These are phyloP conservation scores for Asterochloris erici DNA, from an alignment of 139 green algal genomes.

Conservation along the genomic window DNA sequence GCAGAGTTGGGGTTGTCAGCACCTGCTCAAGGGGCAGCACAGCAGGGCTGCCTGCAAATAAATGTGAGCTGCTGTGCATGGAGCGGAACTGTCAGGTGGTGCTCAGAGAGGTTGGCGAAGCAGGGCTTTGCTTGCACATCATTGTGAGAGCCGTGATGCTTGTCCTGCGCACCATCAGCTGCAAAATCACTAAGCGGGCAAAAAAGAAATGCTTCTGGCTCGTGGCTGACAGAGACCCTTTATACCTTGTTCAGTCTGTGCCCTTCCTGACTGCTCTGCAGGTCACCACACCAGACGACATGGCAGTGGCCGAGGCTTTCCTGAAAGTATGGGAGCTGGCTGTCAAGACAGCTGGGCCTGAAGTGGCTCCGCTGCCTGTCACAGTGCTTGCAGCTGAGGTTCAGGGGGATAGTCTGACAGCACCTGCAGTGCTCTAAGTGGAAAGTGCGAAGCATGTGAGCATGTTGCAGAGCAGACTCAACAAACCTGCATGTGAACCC, in stretches of 20 bases:
- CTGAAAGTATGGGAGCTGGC: constrained; percentile 36
- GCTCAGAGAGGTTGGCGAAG: neutral
- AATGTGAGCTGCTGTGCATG: too few species aligned
- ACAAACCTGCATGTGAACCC: too few species aligned
- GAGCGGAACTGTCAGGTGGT: too few species aligned
- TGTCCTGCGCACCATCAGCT: neutral
- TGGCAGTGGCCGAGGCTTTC: constrained; percentile 80
- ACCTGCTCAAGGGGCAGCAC: too few species aligned
- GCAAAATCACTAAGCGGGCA: neutral
- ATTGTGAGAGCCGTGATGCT: neutral
- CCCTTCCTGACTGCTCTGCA: constrained; percentile 6
- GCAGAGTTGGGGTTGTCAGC: too few species aligned
- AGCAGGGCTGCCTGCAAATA: too few species aligned
- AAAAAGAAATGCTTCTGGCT: neutral
- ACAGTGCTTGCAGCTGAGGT: neutral
- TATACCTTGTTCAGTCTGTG: neutral
- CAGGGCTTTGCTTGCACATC: neutral
- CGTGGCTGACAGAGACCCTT: neutral
- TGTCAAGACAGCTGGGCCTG: neutral
- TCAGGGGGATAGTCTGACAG: too few species aligned
- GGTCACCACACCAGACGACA: constrained; percentile 83
- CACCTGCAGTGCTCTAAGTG: too few species aligned
- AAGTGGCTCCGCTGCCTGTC: neutral
- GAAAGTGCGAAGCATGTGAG: too few species aligned
- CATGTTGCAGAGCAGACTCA: too few species aligned